Base-by-base conservation (phyloP, 768 basidiomycete genomes). In the Goffeauzyma gilvescens region DNA sequence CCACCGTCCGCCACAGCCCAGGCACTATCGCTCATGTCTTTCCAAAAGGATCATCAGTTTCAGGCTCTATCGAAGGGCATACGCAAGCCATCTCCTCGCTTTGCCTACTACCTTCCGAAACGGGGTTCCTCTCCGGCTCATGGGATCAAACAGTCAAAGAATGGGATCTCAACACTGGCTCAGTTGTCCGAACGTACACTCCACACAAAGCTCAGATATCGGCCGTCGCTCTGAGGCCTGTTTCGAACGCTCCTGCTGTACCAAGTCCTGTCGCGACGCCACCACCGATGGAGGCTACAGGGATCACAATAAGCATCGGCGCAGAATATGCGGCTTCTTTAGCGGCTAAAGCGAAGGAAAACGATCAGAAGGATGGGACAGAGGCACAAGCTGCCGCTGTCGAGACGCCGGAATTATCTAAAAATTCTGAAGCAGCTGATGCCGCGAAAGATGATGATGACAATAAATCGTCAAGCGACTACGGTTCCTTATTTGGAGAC, bases 101-200 rank as follows among this genome's bases (percentile, higher is more conserved):
- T 42, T 71, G 76, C 1, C 67, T 98, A 51, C 71, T 76, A 47
- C 73, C 80, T 49, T 76, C 81, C 45, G 84, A 95, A 62, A 80
- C 79, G 51, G 74, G 78, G 0, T 74, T 87, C 50, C 78, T 86
- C 53, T 89, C 84, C 57, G 87, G 83, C 5, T 79, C 85, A 15
- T 95, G 90, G 89, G 93, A 96, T 58, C 82, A 85, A 9, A 75
- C 81, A 51, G 79, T 83, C 12, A 69, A 76, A 33, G 87, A 95
- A 75, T 96, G 93, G 90, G 90, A 96, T 65, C 72, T 98, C 27
- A 83, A 98, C 57, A 89, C 80, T 0, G 90, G 93, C 6, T 72
- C 81, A 48, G 68, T 67, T 30, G 72, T 77, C 10, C 75, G 86
- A 37, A 75, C 70, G 35, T 96, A 82, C 60, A 75, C 72, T 1